Evolutionary conservation across 2,329 filamentous ascomycete genomes (phyloP).

Genomic region (Penicillium sp.): DNA sequence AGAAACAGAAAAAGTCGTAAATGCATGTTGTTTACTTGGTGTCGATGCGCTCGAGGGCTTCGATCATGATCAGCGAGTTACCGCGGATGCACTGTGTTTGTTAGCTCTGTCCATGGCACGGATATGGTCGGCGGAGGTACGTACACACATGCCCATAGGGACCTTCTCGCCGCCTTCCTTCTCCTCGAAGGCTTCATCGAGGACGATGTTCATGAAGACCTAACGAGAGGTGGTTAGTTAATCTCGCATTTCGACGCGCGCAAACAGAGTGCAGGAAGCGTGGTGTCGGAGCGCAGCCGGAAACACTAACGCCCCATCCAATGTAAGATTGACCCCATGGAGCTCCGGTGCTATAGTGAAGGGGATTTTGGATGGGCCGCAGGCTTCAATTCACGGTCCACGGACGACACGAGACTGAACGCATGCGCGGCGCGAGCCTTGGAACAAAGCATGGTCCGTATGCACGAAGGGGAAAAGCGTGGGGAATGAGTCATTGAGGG

Average conservation of each 20-base stretch:
- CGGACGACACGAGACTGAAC: background rate
- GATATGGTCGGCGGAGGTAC: constrained; percentile 27
- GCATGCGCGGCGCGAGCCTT: background rate
- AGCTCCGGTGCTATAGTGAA: background rate
- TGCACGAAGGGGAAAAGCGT: background rate
- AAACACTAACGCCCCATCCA: background rate
- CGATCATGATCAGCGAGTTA: constrained; percentile 98
- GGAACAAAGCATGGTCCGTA: background rate
- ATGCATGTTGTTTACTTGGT: constrained; percentile 37
- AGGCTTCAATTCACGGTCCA: background rate
- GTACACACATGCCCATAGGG: constrained; percentile 85
- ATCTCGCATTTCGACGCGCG: too few species aligned
- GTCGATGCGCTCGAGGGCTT: constrained; percentile 52
- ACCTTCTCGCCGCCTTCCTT: constrained; percentile 89
- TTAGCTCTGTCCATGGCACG: background rate
- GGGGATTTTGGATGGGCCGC: background rate
- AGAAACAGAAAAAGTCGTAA: constrained; percentile 13
- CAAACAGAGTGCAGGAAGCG: background rate
- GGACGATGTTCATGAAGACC: constrained; percentile 97
- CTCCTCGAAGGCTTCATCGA: constrained; percentile 95
- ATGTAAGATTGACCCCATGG: background rate
- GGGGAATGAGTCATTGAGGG: background rate
- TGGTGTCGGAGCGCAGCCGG: background rate
- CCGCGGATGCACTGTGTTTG: constrained; percentile 79
- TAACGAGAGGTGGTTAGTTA: constrained; percentile 39